phyloP scores from a whole-genome alignment of 495 filamentous ascomycete species.

The Aspergillus nanangensis region DNA sequence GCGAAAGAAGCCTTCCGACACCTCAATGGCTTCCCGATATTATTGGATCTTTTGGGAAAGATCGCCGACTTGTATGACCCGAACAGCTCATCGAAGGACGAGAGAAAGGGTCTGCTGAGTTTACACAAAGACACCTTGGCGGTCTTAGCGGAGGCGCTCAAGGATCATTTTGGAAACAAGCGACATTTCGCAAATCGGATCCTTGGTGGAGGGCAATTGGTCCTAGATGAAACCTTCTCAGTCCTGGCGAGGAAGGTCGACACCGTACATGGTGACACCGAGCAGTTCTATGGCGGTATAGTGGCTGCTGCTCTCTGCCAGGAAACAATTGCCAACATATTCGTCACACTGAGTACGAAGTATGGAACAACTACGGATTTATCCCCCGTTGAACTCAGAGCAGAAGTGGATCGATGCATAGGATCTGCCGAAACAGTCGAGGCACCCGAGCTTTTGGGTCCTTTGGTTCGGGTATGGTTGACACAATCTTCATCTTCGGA shows the following conservation, averaged over 20 bases:
- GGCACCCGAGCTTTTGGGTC: slow-evolving; percentile 35
- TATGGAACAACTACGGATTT: slow-evolving; percentile 10
- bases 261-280: slow-evolving; percentile 51
- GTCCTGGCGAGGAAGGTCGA: slow-evolving; percentile 53
- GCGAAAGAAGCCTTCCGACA: slow-evolving; percentile 79
- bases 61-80: slow-evolving; percentile 70
- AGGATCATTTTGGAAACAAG: slow-evolving; percentile 78
- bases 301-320: slow-evolving; percentile 79
- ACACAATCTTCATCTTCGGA: slow-evolving; percentile 20
- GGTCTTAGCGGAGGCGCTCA: slow-evolving; percentile 70
- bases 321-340: slow-evolving; percentile 52
- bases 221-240: slow-evolving; percentile 65
- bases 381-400: slow-evolving; percentile 19
- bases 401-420: slow-evolving; percentile 31
- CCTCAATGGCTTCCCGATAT: slow-evolving; percentile 70
- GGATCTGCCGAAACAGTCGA: slow-evolving; percentile 39
- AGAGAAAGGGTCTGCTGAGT: slow-evolving; percentile 59
- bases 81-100: slow-evolving; percentile 40
- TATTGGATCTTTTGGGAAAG: slow-evolving; percentile 63
- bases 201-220: slow-evolving; percentile 69
- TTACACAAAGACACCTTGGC: slow-evolving; percentile 66
- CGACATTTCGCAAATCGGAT: slow-evolving; percentile 76
- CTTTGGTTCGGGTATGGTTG: slow-evolving; percentile 40
- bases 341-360: slow-evolving; percentile 28
- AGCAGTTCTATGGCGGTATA: slow-evolving; percentile 80